Conservation (phyloP, 78 protist species). For the slime mould (Dictyostelium discoideum) region dicty_2.7 NC_007091.3:1361501-1362000, state of each 20-base stretch:
- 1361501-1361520: not conserved
- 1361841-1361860: not conserved
- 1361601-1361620: not conserved
- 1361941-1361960: constrained; percentile 73
- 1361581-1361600: not conserved
- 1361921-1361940: not conserved
- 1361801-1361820: not conserved
- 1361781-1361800: not conserved
- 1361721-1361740: not conserved
- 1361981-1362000: constrained; percentile 90
- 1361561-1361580: not conserved
- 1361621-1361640: not conserved
- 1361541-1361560: not conserved
- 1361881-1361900: not conserved
- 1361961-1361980: constrained; percentile 76
- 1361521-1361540: not conserved
- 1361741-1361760: not conserved
- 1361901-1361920: not conserved
- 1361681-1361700: not conserved
- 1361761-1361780: not conserved
- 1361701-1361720: not conserved
- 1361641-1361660: not conserved
- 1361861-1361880: not conserved
- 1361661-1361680: not conserved
- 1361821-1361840: not conserved